Evolutionary conservation across 1,284 basidiomycete species (phyloP), one percentile per base, ranked within the genome.

Genomic region (Lentinus polychrous): DNA sequence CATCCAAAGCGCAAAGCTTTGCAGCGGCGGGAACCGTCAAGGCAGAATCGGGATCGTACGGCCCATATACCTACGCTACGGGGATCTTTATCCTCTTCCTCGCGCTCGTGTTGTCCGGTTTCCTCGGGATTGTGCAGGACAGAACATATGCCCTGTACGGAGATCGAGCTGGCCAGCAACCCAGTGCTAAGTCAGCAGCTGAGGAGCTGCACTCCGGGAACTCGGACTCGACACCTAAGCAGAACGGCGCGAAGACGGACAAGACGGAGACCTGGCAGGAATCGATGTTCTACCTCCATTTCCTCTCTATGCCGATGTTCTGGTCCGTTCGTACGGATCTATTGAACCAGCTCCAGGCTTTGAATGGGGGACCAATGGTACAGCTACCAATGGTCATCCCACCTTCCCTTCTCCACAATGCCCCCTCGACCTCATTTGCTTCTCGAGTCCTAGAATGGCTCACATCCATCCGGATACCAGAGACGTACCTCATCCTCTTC

Each of bases 91-190:
- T 95, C 50, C 76, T 96, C 23, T 72, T 78, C 10, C 61, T 86
- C 10, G 91, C 94, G 0, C 78, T 97, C 43, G 59, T 96, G 17
- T 69, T 96, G 31, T 84, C 86, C 1, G 90, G 91, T 0, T 73
- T 90, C 51, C 81, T 97, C 45, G 94, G 94, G 0, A 69, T 96
- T 27, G 79, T 82, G 33, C 94, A 97, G 66, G 94, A 97, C 63
- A 73, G 75, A 65, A 91, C 91, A 4, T 92, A 86, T 61, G 64
- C 70, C 14, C 69, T 65, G 38, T 91, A 93, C 61, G 80, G 83
- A 45, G 2, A 40, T 33, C 8, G 32, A 27, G 44, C 17, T 14
- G 15, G 35, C 17, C 27, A 4, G 4, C 14, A n/a, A 18, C 35
- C n/a, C n/a, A n/a, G n/a, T n/a, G n/a, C n/a, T n/a, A n/a, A n/a